A percentile compares a stretch with the other conserved stretches of the same genome.
Evolutionary conservation across 176 grass and related monocot species (phyloP).

Genomic region (Themeda triandra): DNA sequence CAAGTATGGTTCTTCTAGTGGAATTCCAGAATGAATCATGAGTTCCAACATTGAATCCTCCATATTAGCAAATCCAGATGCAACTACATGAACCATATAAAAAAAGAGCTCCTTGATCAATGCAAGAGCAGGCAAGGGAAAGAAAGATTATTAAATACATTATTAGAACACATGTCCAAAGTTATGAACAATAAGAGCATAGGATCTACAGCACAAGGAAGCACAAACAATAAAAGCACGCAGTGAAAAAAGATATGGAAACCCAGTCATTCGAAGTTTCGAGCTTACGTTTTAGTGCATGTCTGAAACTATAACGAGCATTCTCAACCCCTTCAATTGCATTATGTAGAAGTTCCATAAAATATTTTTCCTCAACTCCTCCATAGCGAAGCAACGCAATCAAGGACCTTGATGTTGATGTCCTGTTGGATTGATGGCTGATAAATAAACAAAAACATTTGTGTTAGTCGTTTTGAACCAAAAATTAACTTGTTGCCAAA

Average conservation of each 20-base stretch:
- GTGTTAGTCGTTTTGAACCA: not conserved
- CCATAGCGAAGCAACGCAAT: slow-evolving; percentile 60
- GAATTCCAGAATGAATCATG: slow-evolving; percentile 70
- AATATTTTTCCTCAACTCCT: slow-evolving; percentile 56
- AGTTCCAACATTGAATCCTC: slow-evolving; percentile 52
- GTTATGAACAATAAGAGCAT: not conserved
- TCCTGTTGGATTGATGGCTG: slow-evolving; percentile 44
- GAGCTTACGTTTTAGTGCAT: slow-evolving; percentile 40
- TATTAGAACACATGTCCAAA: not conserved
- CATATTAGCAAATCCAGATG: slow-evolving; percentile 46
- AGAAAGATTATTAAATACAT: not conserved
- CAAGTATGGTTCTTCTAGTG: slow-evolving; percentile 48
- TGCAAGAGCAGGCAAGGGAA: not conserved
- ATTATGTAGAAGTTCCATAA: slow-evolving; percentile 59
- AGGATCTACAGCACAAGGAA: not conserved
- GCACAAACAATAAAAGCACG: not conserved
- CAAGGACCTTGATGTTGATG: slow-evolving; percentile 47
- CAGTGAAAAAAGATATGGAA: not conserved
- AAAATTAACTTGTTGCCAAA: slow-evolving; percentile 23
- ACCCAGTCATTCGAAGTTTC: not conserved
- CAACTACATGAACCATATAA: slow-evolving; percentile 45
- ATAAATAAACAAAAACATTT: not conserved
- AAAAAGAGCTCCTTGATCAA: not conserved
- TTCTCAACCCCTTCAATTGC: slow-evolving; percentile 42
- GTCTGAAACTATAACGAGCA: not conserved